Evolutionary conservation across 2,329 filamentous ascomycete genomes (phyloP).

Genomic region (Aspergillus pseudonomiae): DNA sequence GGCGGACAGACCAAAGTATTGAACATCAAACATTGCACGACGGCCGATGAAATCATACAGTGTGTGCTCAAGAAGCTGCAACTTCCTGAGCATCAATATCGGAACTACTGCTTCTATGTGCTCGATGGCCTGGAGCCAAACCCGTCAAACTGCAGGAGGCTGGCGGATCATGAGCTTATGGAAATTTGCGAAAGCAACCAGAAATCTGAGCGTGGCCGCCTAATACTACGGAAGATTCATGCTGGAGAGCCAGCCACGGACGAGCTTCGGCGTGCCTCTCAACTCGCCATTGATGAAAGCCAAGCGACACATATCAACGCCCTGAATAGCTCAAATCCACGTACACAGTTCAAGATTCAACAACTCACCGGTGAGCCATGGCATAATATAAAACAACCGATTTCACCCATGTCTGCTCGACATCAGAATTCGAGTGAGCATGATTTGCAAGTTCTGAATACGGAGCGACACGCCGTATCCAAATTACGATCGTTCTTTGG

Average conservation of each 20-base stretch:
- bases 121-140: conserved; percentile 83
- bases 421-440: conserved; percentile 34
- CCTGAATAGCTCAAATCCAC: conserved; percentile 65
- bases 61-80: conserved; percentile 86
- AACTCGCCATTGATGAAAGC: conserved; percentile 85
- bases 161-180: conserved; percentile 86
- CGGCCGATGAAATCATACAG: conserved; percentile 88
- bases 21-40: conserved; percentile 88
- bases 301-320: conserved; percentile 70
- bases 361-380: conserved; percentile 87
- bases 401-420: conserved; percentile 67
- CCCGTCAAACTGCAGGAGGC: conserved; percentile 75
- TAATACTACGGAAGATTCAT: conserved; percentile 92
- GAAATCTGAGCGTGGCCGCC: conserved; percentile 81
- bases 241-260: conserved; percentile 84
- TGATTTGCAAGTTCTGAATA: conserved; percentile 29
- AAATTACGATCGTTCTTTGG: conserved; percentile 74
- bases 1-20: conserved; percentile 90
- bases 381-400: conserved; percentile 80
- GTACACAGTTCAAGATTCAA: conserved; percentile 84
- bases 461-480: conserved; percentile 40
- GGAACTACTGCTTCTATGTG: conserved; percentile 97
- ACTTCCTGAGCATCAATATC: conserved; percentile 84
- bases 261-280: conserved; percentile 83
- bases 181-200: conserved; percentile 85